These are phyloP conservation scores for Candida krabiensis DNA, from an alignment of 805 yeast species.

Conservation along the genomic window DNA sequence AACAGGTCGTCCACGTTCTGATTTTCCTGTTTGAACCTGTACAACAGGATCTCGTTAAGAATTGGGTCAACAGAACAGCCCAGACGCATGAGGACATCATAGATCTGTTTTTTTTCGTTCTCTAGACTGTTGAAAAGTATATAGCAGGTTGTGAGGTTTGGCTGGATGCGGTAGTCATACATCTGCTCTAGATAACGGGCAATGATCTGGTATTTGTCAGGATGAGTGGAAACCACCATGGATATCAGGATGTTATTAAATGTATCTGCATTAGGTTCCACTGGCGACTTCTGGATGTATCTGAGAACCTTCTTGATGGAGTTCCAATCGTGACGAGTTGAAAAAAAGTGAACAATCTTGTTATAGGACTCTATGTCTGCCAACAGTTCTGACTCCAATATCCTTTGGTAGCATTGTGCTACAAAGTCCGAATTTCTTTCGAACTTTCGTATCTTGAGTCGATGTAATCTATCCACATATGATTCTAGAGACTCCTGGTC, in stretches of 20 bases:
- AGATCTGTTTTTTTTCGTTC: slow-evolving; percentile 9
- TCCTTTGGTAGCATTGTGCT: slow-evolving; percentile 6
- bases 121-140: slow-evolving; percentile 15
- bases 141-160: slow-evolving; percentile 24
- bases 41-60: slow-evolving; percentile 10
- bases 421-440: slow-evolving; percentile 9
- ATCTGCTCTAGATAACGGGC: slow-evolving; percentile 18
- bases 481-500: slow-evolving; percentile 2
- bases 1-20: slow-evolving; percentile 7
- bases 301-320: slow-evolving; percentile 8
- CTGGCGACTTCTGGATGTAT: slow-evolving; percentile 5
- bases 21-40: slow-evolving; percentile 2
- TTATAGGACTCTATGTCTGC: slow-evolving; percentile 14
- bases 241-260: slow-evolving; percentile 19
- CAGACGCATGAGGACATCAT: slow-evolving; percentile 9
- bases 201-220: slow-evolving; percentile 10
- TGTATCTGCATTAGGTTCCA: slow-evolving; percentile 17
- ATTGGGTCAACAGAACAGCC: slow-evolving; percentile 14
- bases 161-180: slow-evolving; percentile 11
- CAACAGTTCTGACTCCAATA: slow-evolving; percentile 13
- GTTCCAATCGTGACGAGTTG: slow-evolving; percentile 11
- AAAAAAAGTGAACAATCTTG: slow-evolving; percentile 16
- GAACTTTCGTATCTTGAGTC: slow-evolving; percentile 13
- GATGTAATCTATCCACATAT: slow-evolving; percentile 10
- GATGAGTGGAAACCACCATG: slow-evolving; percentile 9